These are phyloP conservation scores for Coniella vitis DNA, from an alignment of 2,329 filamentous ascomycete species.

Conservation along the genomic window DNA sequence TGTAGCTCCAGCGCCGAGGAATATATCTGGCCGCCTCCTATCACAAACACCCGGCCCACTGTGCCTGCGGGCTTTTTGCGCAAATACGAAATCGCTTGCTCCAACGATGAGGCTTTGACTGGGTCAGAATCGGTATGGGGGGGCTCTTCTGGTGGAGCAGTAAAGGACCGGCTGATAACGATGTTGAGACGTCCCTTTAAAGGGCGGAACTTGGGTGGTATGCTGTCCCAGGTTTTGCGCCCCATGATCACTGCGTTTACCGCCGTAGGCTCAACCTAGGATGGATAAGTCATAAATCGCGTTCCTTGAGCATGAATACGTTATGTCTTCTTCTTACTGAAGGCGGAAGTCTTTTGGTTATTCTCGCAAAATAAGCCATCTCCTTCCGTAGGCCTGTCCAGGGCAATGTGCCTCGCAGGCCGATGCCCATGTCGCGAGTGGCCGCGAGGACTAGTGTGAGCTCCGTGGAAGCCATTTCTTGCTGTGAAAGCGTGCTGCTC, in stretches of 20 bases:
- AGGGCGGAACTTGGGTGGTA: constrained; percentile 72
- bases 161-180: constrained; percentile 58
- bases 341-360: constrained; percentile 62
- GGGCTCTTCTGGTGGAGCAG: constrained; percentile 12
- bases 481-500: not conserved
- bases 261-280: constrained; percentile 26
- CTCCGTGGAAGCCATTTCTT: constrained; percentile 36
- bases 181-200: constrained; percentile 76
- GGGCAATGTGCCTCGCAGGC: constrained; percentile 68
- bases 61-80: constrained; percentile 26
- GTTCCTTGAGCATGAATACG: not conserved
- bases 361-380: constrained; percentile 90
- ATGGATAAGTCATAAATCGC: not conserved
- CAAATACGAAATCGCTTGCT: constrained; percentile 48
- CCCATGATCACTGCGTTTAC: constrained; percentile 90
- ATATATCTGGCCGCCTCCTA: constrained; percentile 88
- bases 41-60: constrained; percentile 67
- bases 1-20: constrained; percentile 54
- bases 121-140: constrained; percentile 35
- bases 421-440: constrained; percentile 86
- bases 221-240: constrained; percentile 91
- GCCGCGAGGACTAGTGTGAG: constrained; percentile 92
- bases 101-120: constrained; percentile 52
- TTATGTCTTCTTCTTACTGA: constrained; percentile 24
- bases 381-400: constrained; percentile 87